Base-by-base conservation (phyloP, 176 grass and related monocot species). In the Phyllostachys edulis region DNA sequence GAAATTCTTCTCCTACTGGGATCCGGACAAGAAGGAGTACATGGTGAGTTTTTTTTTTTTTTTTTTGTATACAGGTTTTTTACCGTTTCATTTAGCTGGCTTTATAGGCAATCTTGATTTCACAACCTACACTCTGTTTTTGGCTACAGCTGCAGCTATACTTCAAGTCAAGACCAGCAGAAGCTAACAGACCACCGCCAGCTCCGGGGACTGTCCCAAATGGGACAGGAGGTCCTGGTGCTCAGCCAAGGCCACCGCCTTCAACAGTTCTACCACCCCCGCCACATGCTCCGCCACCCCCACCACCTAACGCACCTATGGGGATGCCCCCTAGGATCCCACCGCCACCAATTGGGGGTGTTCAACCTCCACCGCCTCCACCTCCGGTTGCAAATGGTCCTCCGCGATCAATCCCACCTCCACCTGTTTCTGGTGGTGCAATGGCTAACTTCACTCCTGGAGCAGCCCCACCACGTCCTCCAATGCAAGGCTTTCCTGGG, bases 1-100 rank as follows among this genome's bases (percentile, higher is more conserved):
- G 45, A 99, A 94, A 75, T 99, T 99, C 88, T 99, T 99, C 76
- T 89, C 89, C 10, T 89, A 94, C 82, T 99, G 96, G 96, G 96
- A 99, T 90, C 96, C 93, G n/a, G 96, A 99, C 74, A 87, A 93
- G 40, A 98, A 98, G 86, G 90, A 87, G 14, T 99, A 96, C 65
- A 85, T 94, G 73, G 96, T 94, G 63, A 54, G 87, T 87, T 79
- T 65, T 65, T 5, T 21, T 59, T 13, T 38, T 20, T 65, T 87
- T 79, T 65, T 65, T 5, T 21, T 59, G 16, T 38, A 23, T 65
- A 41, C 20, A 67, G 17, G 66, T 49, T 65, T 76, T 76, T 74
- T 69, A 16, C 71, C 18, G 7, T 81, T 29, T 36, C 7, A 59
- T 78, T 66, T 65, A 49, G 39, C 29, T 84, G 5, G 27, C 61